Evolutionary conservation across 140 eudicot genomes (phyloP), one percentile per base, ranked within the genome.

Genomic region (Senecio squalidus): DNA sequence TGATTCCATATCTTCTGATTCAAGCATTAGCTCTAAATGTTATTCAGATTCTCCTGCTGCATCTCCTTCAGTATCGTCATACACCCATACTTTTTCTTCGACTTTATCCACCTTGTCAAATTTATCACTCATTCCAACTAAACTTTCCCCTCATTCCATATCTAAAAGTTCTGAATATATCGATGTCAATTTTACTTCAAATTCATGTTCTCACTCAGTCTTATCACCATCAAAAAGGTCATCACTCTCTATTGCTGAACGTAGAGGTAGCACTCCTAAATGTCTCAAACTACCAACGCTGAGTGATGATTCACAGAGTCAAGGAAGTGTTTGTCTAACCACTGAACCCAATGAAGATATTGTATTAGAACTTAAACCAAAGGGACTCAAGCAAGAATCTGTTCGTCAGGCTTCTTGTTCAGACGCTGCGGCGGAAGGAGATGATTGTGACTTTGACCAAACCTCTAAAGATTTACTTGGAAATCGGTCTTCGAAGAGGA

Each of bases 241-340:
- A 48, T 81, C 79, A 17, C 81, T 80, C 59, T 86, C 93, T 57
- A 74, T 86, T 59, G 95, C 95, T 20, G 88, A 86, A 76, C 95
- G 95, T 10, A 77, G 95, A 76, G 95, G 95, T 64, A 17, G 86
- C 71, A 45, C 75, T 27, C 70, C 84, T 27, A 78, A 76, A 61
- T 66, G 55, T 72, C 84, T 85, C 28, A 83, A 75, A 64, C 78
- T 86, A 69, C 89, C 84, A 40, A 63, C 66, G 47, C 62, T 25
- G 58, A 45, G 64, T 57, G 83, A 78, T 55, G 81, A 67, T 54
- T 61, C 60, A 34, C 41, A 48, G 54, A 65, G 18, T 22, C 62
- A 59, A 60, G 68, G 49, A 13, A 34, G 14, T n/a, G n/a, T 27
- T 58, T 64, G 58, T 40, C 24, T 47, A 21, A 51, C 50, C 27